Percentiles rank a stretch among this genome's conserved stretches.
These are phyloP conservation scores for Suillus placidus DNA, from an alignment of 768 basidiomycete species.

Conservation along the genomic window DNA sequence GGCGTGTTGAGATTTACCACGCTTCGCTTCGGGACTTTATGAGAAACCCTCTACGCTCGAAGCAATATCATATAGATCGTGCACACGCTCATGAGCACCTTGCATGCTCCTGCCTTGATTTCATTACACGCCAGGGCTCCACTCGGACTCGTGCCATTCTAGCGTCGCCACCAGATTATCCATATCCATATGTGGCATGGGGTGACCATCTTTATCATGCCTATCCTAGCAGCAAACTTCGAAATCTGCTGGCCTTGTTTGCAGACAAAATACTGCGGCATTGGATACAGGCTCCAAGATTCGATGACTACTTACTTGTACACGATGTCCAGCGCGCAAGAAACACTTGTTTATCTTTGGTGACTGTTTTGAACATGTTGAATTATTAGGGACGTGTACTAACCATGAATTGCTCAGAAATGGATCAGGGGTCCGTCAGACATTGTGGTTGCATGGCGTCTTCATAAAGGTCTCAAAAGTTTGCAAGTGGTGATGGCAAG, in stretches of 20 bases:
- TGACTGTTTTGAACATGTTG: slow-evolving; percentile 11
- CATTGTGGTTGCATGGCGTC: background rate
- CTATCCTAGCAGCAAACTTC: background rate
- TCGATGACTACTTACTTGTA: background rate
- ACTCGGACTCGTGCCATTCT: background rate
- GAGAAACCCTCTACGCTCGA: background rate
- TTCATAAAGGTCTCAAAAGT: background rate
- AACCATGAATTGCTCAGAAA: background rate
- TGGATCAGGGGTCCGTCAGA: background rate
- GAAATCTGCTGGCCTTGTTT: background rate
- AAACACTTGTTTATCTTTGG: slow-evolving; percentile 17
- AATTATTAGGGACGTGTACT: background rate
- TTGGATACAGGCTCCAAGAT: background rate
- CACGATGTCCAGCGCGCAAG: background rate
- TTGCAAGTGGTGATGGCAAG: too few relatives aligned
- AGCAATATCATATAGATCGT: background rate
- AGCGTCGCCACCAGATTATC: background rate
- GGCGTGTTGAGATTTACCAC: background rate
- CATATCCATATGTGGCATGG: background rate
- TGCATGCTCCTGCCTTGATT: background rate
- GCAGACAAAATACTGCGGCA: background rate
- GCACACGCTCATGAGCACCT: background rate
- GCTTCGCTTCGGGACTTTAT: slow-evolving; percentile 7
- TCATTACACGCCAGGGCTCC: background rate
- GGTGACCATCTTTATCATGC: background rate